Evolutionary conservation across 148 eudicot species (phyloP), one percentile per base, ranked within the genome.

Genomic region (Spergularia marina): DNA sequence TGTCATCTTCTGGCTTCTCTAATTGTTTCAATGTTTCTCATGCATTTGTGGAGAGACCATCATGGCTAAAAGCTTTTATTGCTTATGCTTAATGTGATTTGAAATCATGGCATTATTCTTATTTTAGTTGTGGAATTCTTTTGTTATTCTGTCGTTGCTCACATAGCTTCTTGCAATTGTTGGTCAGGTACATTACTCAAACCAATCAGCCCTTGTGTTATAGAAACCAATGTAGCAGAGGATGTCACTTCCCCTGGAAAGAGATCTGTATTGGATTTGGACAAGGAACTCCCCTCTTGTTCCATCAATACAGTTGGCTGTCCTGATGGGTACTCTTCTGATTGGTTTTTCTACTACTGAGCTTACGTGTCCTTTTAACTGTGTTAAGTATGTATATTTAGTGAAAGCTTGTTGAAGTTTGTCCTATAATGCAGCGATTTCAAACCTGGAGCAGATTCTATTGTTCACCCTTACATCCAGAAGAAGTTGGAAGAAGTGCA

Each of bases 391-490:
- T 80, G 66, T 68, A 53, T 16, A 18, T 47, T 47, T 76, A 7
- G 36, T 70, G 10, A 53, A 51, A 75, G 25, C 59, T 16, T 73
- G 21, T 30, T 71, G 55, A 51, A 25, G 20, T 7, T 69, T 47
- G 11, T 70, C 36, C 34, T 74, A n/a, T 62, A 39, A 56, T 85
- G 79, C 88, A 94, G 98, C 75, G 83, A 76, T 72, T 55, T 77
- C 14, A 84, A 83, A 65, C 64, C 73, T 30, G 77, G 73, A 61
- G 69, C 83, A 53, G 58, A 77, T 71, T 84, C 89, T 71, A 87
- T 80, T 62, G 77, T 92, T 73, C 94, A 90, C 75, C 94, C 96
- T 16, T 82, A 81, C 71, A 76, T 87, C 65, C 80, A 73, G 74
- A 81, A 83, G 69, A 83, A 81, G 74, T 68, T 90, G 69, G 76